Conservation (phyloP, 2,329 filamentous ascomycete species). For the Escovopsis weberi region DNA sequence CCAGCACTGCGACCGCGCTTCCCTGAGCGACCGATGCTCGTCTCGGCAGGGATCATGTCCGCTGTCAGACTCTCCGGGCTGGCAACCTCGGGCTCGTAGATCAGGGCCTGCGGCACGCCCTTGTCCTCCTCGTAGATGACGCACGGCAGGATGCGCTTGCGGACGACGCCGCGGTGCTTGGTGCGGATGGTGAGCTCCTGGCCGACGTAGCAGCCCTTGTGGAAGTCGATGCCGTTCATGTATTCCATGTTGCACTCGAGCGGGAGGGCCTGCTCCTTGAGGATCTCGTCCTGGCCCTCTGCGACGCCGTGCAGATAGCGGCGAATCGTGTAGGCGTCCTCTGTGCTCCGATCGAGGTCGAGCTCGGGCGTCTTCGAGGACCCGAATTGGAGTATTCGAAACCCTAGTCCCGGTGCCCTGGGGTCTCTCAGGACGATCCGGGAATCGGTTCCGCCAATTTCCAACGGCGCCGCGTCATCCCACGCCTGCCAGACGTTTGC, state of each 20-base stretch:
- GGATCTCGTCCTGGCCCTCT: constrained; percentile 72
- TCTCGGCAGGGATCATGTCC: constrained; percentile 28
- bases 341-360: constrained; percentile 31
- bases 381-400: constrained; percentile 26
- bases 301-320: constrained; percentile 69
- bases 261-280: constrained; percentile 56
- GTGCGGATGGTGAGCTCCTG: constrained; percentile 95
- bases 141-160: constrained; percentile 78
- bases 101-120: constrained; percentile 24
- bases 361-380: constrained; percentile 18
- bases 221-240: constrained; percentile 76
- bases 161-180: constrained; percentile 82
- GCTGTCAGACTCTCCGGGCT: constrained; percentile 14
- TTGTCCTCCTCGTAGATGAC: constrained; percentile 46
- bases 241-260: constrained; percentile 83
- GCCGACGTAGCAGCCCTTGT: constrained; percentile 92
- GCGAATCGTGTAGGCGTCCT: constrained; percentile 55
- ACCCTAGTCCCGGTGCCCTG: constrained; percentile 41
- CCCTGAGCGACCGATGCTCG: constrained; percentile 34
- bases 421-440: constrained; percentile 32
- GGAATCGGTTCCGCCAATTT: constrained; percentile 1
- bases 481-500: constrained; percentile 60
- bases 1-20: constrained; percentile 58
- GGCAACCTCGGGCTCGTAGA: constrained; percentile 27
- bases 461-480: constrained; percentile 32